These are phyloP conservation scores for Pseudopithomyces maydicus DNA, from an alignment of 2,329 filamentous ascomycete species.

Conservation along the genomic window DNA sequence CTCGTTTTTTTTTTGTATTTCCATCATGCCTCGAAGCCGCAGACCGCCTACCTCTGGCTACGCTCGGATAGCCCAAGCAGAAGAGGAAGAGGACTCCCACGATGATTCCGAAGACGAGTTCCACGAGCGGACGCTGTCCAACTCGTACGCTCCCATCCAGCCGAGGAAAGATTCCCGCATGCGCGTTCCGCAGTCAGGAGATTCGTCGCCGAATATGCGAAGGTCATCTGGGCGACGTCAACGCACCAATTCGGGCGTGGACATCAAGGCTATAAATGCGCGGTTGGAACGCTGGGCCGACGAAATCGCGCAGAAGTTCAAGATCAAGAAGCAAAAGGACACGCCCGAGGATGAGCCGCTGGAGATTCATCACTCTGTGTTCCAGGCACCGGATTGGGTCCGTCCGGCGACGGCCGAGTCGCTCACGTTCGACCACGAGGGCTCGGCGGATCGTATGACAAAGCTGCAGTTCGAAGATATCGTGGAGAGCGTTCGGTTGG, in stretches of 20 bases:
- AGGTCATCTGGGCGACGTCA: slow-evolving; percentile 50
- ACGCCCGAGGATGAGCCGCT: slow-evolving; percentile 78
- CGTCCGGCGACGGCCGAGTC: slow-evolving; percentile 77
- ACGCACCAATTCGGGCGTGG: slow-evolving; percentile 85
- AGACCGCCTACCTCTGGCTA: slow-evolving; percentile 56
- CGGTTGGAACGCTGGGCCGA: slow-evolving; percentile 95
- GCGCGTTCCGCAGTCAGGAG: slow-evolving; percentile 44
- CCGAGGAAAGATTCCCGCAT: slow-evolving; percentile 50
- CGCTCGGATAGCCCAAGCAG: slow-evolving; percentile 58
- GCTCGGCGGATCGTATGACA: slow-evolving; percentile 70
- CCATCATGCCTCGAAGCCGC: slow-evolving; percentile 37
- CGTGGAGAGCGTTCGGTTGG: slow-evolving; percentile 85
- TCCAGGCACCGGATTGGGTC: slow-evolving; percentile 88
- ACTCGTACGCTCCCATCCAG: slow-evolving; percentile 55
- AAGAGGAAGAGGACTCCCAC: slow-evolving; percentile 52
- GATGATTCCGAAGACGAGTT: slow-evolving; percentile 49
- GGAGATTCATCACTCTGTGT: slow-evolving; percentile 97
- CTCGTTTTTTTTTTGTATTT: slow-evolving; percentile 7
- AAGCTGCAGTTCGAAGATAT: slow-evolving; percentile 83
- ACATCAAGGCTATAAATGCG: slow-evolving; percentile 98
- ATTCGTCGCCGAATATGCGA: slow-evolving; percentile 38
- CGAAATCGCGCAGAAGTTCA: slow-evolving; percentile 97
- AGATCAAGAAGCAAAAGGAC: slow-evolving; percentile 77
- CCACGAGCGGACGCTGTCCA: slow-evolving; percentile 44
- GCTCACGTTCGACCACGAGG: slow-evolving; percentile 62